A percentile compares a stretch with the other conserved stretches of the same genome.
phyloP scores from a whole-genome alignment of 2,329 filamentous ascomycete species.

The Lizonia empirigonia region DNA sequence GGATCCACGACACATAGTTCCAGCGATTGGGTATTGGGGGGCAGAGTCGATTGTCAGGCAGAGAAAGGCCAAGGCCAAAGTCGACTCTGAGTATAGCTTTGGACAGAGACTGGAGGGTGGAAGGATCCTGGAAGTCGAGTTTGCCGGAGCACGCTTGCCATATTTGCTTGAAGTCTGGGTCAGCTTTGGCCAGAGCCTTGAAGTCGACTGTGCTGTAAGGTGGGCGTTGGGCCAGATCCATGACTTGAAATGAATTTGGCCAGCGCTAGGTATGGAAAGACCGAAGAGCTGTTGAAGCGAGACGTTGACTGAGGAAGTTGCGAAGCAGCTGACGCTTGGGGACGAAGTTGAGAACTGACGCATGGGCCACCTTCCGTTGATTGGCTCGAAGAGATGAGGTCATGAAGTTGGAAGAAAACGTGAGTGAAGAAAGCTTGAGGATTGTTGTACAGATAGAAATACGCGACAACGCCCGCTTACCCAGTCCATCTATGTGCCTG shows the following conservation, averaged over 20 bases:
- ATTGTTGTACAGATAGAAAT: slow-evolving; percentile 23
- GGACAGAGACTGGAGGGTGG: slow-evolving; percentile 75
- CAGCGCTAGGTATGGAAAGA: no score
- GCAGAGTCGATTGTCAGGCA: slow-evolving; percentile 81
- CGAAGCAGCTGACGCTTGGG: background rate
- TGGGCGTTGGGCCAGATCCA: slow-evolving; percentile 36
- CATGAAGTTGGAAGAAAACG: slow-evolving; percentile 4
- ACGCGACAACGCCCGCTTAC: slow-evolving; percentile 19
- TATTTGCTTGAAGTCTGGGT: slow-evolving; percentile 64
- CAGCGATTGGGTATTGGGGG: slow-evolving; percentile 77
- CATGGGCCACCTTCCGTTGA: slow-evolving; percentile 27
- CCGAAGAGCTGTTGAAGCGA: no score
- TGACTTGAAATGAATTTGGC: no score
- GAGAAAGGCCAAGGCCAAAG: slow-evolving; percentile 71
- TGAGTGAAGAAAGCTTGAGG: slow-evolving; percentile 17
- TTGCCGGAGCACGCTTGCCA: slow-evolving; percentile 56
- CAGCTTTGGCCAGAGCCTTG: slow-evolving; percentile 62
- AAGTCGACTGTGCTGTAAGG: slow-evolving; percentile 67
- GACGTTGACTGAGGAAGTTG: no score
- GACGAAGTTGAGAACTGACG: slow-evolving; percentile 6
- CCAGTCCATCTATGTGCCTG: slow-evolving; percentile 4
- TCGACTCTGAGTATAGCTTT: slow-evolving; percentile 76
- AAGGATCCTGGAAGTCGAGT: slow-evolving; percentile 81
- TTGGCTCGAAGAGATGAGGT: slow-evolving; percentile 21
- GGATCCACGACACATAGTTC: slow-evolving; percentile 91